Evolutionary conservation across 2,329 filamentous ascomycete genomes (phyloP), one percentile per base, ranked within the genome.

Genomic region (Parascedosporium putredinis): DNA sequence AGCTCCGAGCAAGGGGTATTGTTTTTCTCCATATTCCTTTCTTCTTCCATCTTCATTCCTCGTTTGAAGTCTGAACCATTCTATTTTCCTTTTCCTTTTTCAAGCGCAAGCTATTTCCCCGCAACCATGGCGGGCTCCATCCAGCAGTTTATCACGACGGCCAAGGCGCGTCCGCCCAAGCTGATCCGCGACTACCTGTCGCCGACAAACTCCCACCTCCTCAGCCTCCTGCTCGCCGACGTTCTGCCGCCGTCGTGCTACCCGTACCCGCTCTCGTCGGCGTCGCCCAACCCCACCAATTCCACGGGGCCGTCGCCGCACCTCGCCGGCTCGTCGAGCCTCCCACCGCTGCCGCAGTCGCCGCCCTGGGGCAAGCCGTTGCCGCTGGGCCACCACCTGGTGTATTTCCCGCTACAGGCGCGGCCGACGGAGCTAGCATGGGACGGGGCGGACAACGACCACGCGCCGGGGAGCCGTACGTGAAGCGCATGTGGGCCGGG

Each of bases 401-500:
- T 91, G 55, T 94, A 94, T 70, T 96, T 95, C 67, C 88, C 89
- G 52, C 77, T 85, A 9, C 77, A 81, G 54, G 70, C 84, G 16
- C 71, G 76, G 1, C 69, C 78, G 12, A 77, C 75, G 6, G 57
- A 71, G 29, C 76, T 97, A 40, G 75, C 88, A 16, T 71, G 80
- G 1, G 93, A 98, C 67, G 91, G 93, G 51, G 94, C 90, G 1
- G 91, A 97, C 62, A 71, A 78, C 4, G 72, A 84, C 49, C 88
- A 95, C 61, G 82, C 74, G 22, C 91, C 91, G 87, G 84, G 2
- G 62, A 62, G 3, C 34, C 44, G 7, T 95, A 86, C 62, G 74
- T 74, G 47, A 78, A 86, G 20, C 81, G 93, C 16, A 80, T 98
- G 70, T 98, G 93, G 93, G 88, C 87, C 12, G 89, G 90, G 27